Evolutionary conservation across 2,329 filamentous ascomycete genomes (phyloP).

Genomic region (Penicillium sp.): DNA sequence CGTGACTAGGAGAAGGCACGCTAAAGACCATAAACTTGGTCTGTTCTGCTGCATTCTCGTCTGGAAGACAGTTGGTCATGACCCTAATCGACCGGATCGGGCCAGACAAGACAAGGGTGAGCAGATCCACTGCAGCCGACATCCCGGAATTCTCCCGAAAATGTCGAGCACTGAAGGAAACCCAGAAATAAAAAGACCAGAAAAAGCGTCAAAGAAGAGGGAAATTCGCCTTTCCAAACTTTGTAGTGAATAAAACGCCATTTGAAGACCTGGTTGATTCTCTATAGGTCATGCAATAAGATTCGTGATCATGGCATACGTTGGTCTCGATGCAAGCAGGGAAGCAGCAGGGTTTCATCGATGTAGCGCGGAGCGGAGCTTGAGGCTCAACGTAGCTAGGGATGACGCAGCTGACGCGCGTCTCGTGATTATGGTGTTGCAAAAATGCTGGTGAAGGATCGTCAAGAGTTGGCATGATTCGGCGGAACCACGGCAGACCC

Average conservation of each 20-base stretch:
- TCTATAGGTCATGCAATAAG: slow-evolving; percentile 39
- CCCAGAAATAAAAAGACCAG: slow-evolving; percentile 17
- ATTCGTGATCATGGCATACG: slow-evolving; percentile 43
- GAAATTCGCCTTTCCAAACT: slow-evolving; percentile 27
- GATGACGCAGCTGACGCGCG: slow-evolving; percentile 10
- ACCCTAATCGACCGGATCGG: too few relatives aligned
- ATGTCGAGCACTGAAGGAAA: too few relatives aligned
- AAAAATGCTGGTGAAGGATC: slow-evolving; percentile 1
- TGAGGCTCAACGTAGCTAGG: slow-evolving; percentile 7
- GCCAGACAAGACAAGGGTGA: too few relatives aligned
- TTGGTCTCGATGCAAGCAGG: slow-evolving; percentile 26
- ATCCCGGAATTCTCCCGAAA: too few relatives aligned
- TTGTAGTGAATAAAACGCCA: slow-evolving; percentile 29
- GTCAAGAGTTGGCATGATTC: not conserved
- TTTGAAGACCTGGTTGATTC: slow-evolving; percentile 31
- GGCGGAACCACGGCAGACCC: not conserved
- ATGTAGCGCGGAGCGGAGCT: slow-evolving; percentile 12
- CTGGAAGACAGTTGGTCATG: too few relatives aligned
- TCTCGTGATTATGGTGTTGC: not conserved
- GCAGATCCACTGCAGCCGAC: too few relatives aligned
- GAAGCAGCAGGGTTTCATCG: slow-evolving; percentile 11
- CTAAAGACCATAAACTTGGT: too few relatives aligned
- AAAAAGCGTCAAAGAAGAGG: slow-evolving; percentile 10
- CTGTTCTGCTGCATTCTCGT: too few relatives aligned
- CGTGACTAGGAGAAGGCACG: too few relatives aligned